Conservation (phyloP, 2,329 filamentous ascomycete genomes). For the Apiospora hydei region DNA sequence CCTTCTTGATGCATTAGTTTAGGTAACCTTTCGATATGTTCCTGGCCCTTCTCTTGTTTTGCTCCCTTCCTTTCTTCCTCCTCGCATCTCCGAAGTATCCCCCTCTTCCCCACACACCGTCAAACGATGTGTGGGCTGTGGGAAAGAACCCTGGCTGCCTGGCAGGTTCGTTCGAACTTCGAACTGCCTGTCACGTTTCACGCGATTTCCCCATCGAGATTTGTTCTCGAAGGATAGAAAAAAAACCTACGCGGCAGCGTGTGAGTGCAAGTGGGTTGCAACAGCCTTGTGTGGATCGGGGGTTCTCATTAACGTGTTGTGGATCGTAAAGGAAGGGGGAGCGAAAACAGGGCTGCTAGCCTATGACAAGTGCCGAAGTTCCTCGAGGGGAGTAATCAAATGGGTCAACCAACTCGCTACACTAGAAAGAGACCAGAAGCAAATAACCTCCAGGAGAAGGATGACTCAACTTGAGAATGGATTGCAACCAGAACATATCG, state of each 20-base stretch:
- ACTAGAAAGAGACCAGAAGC: too few species aligned
- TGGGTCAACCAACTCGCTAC: too few species aligned
- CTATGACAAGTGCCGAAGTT: neutral
- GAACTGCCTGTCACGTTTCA: neutral
- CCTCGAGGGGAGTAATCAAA: neutral
- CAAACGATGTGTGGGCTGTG: neutral
- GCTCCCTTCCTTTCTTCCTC: neutral
- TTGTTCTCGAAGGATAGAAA: neutral
- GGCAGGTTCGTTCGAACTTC: neutral
- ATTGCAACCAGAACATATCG: neutral
- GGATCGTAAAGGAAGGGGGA: neutral
- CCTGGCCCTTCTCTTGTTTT: neutral
- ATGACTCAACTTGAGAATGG: neutral
- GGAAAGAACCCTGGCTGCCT: neutral
- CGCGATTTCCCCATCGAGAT: conserved; percentile 8
- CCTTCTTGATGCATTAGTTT: neutral
- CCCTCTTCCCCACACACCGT: neutral
- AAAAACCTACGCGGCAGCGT: neutral
- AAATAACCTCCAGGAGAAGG: neutral
- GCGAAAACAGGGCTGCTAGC: conserved; percentile 3
- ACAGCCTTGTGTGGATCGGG: neutral
- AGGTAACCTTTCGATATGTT: neutral
- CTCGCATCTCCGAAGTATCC: neutral
- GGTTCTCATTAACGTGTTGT: neutral
- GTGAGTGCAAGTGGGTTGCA: neutral